Percentiles rank a stretch among this genome's conserved stretches.
Conservation (phyloP, 306 rosid genomes). For the Quillaja saponaria region DNA sequence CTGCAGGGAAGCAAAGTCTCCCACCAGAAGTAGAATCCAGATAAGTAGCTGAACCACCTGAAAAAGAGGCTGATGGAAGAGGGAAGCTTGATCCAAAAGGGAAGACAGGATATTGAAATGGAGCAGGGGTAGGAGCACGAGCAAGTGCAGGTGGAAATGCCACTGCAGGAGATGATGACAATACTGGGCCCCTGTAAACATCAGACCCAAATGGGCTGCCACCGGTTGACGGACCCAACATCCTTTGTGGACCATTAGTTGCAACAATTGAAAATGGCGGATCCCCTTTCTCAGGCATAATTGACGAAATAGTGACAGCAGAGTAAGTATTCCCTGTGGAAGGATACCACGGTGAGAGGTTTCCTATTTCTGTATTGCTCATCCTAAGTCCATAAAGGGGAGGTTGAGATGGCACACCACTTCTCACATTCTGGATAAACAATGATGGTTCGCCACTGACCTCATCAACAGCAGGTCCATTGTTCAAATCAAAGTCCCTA, state of each 20-base stretch:
- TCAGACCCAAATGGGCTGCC: constrained; percentile 54
- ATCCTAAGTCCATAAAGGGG: constrained; percentile 52
- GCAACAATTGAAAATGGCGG: constrained; percentile 60
- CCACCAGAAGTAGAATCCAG: constrained; percentile 62
- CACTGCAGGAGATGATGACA: constrained; percentile 67
- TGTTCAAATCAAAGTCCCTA: constrained; percentile 72
- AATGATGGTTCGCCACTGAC: constrained; percentile 38
- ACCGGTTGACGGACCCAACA: constrained; percentile 52
- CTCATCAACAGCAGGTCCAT: constrained; percentile 69
- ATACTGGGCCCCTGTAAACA: constrained; percentile 52
- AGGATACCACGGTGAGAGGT: constrained; percentile 61
- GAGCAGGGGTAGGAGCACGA: too few species aligned
- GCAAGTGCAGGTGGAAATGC: constrained; percentile 48
- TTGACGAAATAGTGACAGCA: constrained; percentile 58
- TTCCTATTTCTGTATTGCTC: constrained; percentile 59
- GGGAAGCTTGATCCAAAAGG: constrained; percentile 63
- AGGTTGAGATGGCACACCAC: constrained; percentile 45
- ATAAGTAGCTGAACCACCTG: constrained; percentile 49
- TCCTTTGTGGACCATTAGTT: constrained; percentile 58
- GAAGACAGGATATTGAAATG: constrained; percentile 60
- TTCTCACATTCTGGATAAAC: constrained; percentile 41
- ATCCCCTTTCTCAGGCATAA: constrained; percentile 59
- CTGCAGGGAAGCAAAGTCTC: constrained; percentile 59
- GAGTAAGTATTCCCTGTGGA: constrained; percentile 57
- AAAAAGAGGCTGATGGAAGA: constrained; percentile 52